Base-by-base conservation (phyloP, 1,284 basidiomycete species). In the Apiotrichum domesticum region DNA sequence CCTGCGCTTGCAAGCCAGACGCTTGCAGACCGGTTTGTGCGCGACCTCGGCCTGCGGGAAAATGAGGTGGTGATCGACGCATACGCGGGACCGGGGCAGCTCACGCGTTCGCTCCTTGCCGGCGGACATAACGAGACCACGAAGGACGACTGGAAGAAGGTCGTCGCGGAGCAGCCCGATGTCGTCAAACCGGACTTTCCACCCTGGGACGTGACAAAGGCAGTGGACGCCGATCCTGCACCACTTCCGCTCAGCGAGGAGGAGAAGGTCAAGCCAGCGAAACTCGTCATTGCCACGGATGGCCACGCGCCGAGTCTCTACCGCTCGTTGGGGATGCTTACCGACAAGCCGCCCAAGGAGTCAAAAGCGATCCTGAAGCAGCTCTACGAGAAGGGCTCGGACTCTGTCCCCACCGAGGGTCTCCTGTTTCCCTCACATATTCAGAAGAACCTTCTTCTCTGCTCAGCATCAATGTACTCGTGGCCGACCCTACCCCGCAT, bases 11-110 rank as follows among this genome's bases (percentile, higher is more conserved):
- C 67, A 9, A 66, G 58, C 54, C 59, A 53, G 6, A 35, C 52
- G 1, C 45, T 70, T 3, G 46, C 55, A 9, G 65, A 74, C 58
- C 39, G 63, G n/a, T 72, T 71, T 46, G 71, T 71, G 13, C 64
- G 64, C 35, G 60, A 67, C 2, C 58, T 75, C 2, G 55, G 61
- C 1, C 43, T 74, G 2, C 57, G 68, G 4, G 14, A 60, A 15
- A 57, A 61, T 43, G 72, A 75, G 54, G 63, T 75, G 2, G 57
- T 75, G 3, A 51, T 75, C 6, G 73, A 75, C 21, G 60, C 62
- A 0, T 73, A 67, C 55, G 37, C 59, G 9, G 67, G 68, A 3
- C 46, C 55, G 0, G 73, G 73, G 8, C 41, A 40, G 8, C 40
- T 72, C 21, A 73, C 72, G 1, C 58, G 73, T 32, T 59, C 67